Percentiles rank a stretch among this genome's conserved stretches.
phyloP scores from a whole-genome alignment of 441 rosid genomes.

The Euphorbia corollata region DNA sequence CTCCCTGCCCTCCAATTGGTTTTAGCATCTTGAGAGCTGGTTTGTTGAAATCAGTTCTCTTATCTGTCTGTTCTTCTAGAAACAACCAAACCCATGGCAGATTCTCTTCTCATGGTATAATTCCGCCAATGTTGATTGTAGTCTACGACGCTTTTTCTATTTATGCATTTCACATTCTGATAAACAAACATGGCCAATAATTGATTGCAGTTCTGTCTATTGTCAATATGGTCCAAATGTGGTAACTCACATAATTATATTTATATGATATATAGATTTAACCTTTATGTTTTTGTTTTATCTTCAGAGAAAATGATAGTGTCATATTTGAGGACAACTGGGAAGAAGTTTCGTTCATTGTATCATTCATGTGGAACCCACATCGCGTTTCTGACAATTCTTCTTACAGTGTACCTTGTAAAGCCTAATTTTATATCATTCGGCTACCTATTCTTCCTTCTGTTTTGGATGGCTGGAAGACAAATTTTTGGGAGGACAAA shows the following conservation, averaged over 20 bases:
- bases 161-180: conserved; percentile 12
- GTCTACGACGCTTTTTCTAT: conserved; percentile 17
- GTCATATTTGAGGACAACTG: conserved; percentile 65
- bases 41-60: conserved; percentile 86
- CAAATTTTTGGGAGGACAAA: conserved; percentile 79
- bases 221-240: not conserved
- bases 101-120: conserved; percentile 67
- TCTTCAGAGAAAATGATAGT: conserved; percentile 75
- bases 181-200: not conserved
- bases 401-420: conserved; percentile 68
- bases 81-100: conserved; percentile 41
- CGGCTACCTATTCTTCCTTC: conserved; percentile 87
- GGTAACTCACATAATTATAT: too few relatives aligned
- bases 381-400: conserved; percentile 87
- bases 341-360: conserved; percentile 67
- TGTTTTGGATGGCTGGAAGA: conserved; percentile 86
- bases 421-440: conserved; percentile 77
- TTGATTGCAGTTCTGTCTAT: not conserved
- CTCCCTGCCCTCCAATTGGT: conserved; percentile 85
- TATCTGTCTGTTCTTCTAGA: conserved; percentile 70
- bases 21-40: conserved; percentile 95
- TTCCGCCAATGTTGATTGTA: conserved; percentile 19
- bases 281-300: conserved; percentile 18
- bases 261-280: not conserved
- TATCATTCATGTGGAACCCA: conserved; percentile 94